Conservation (phyloP, 306 rosid species). For the Abrus precatorius region DNA sequence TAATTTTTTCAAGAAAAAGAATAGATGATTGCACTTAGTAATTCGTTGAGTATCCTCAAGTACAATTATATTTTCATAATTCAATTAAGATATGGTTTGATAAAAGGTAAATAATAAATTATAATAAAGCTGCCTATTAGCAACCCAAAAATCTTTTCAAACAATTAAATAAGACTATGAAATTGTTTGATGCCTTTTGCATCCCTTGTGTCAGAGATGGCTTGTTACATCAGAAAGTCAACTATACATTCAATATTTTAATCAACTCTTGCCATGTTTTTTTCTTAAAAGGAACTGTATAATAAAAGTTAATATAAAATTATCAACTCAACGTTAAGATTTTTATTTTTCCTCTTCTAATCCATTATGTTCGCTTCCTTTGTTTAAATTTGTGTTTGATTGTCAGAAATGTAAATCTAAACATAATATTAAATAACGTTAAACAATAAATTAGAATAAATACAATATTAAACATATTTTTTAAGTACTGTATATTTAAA, state of each 20-base stretch:
- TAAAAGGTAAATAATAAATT: background rate
- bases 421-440: no score
- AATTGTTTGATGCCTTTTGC: background rate
- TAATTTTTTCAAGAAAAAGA: no score
- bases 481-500: no score
- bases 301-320: no score
- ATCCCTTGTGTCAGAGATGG: slow-evolving; percentile 33
- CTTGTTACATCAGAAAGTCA: slow-evolving; percentile 37
- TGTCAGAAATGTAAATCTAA: no score
- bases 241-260: slow-evolving; percentile 37
- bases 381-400: background rate
- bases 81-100: background rate
- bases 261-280: background rate
- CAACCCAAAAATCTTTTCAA: background rate
- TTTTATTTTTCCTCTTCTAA: no score
- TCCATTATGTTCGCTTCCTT: background rate
- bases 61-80: background rate
- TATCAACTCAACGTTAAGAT: no score
- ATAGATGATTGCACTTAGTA: background rate
- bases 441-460: no score
- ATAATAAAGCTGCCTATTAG: background rate
- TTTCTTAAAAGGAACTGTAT: no score
- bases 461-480: no score
- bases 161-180: slow-evolving; percentile 6
- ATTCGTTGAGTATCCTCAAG: background rate